phyloP scores from a whole-genome alignment of 106 monocot genomes.

The Allium cepa region DNA sequence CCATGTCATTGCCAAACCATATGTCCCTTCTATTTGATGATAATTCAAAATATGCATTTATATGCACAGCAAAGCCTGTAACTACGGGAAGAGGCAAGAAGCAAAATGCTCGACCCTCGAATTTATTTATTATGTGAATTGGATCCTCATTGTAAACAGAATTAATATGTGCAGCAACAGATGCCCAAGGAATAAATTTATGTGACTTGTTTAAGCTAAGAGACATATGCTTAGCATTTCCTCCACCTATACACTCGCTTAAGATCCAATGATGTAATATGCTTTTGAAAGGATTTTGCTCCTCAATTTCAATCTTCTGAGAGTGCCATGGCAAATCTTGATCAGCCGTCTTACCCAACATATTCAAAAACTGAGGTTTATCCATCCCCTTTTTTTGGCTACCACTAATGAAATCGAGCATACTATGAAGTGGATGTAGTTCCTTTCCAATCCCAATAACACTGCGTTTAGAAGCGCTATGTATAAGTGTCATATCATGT shows the following conservation, averaged over 20 bases:
- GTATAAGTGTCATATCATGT: slow-evolving; percentile 67
- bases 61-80: slow-evolving; percentile 77
- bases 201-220: slow-evolving; percentile 37
- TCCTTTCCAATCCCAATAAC: slow-evolving; percentile 33
- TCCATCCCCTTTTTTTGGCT: slow-evolving; percentile 43
- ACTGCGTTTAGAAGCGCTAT: slow-evolving; percentile 59
- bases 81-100: slow-evolving; percentile 86
- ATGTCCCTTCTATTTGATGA: slow-evolving; percentile 97
- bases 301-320: slow-evolving; percentile 62
- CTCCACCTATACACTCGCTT: slow-evolving; percentile 87
- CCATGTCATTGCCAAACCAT: slow-evolving; percentile 99
- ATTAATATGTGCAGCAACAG: slow-evolving; percentile 74
- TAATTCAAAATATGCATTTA: slow-evolving; percentile 98
- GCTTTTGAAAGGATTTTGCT: slow-evolving; percentile 30
- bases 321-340: slow-evolving; percentile 81
- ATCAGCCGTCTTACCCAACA: slow-evolving; percentile 63
- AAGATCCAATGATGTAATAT: slow-evolving; percentile 64
- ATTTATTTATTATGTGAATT: slow-evolving; percentile 25
- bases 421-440: slow-evolving; percentile 42
- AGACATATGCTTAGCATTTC: slow-evolving; percentile 62
- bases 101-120: slow-evolving; percentile 86
- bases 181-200: slow-evolving; percentile 95
- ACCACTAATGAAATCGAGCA: slow-evolving; percentile 80
- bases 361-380: slow-evolving; percentile 70
- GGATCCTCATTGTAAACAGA: slow-evolving; percentile 24